Base-by-base conservation (phyloP, 225 moss, liverwort and hornwort genomes). In the Ulota crispa region DNA sequence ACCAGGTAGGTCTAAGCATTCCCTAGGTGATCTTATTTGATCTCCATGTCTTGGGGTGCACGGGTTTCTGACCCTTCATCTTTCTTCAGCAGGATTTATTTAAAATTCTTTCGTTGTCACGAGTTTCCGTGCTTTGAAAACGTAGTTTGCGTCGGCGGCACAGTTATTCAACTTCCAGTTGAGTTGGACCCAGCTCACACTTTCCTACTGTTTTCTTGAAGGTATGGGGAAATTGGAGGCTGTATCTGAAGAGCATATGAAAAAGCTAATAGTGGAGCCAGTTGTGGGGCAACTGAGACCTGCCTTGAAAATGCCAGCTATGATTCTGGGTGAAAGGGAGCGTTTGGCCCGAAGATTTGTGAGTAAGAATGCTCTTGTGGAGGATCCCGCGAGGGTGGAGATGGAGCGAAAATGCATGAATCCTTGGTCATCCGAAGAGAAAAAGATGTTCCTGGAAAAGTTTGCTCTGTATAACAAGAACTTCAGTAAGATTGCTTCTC, bases 371-470 rank as follows among this genome's bases (percentile, higher is more conserved):
- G 94, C 90, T 80, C 92, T 99, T 74, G 93, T 99, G 73, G 96
- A 99, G 81, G 96, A 99, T 79, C 99, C 99, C 45, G 68, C 87
- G 27, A 53, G 72, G 36, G 85, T 92, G 70, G 94, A 96, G 53
- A 79, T 83, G 78, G 96, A 94, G 91, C 87, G 96, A 19, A 93
- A 89, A 79, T 78, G 83, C 41, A 88, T 96, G 66, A 99, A 99
- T 71, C 99, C 96, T 7, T 99, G 99, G 99, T 85, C 92, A 47
- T 37, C 61, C 3, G 99, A 96, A 27, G 99, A 99, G 83, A 94
- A 93, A 74, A 93, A 83, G 81, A 53, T 86, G 1, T 99, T 92
- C 77, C 26, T 99, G 82, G 99, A 99, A 15, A 99, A 99, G 86
- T 99, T 96, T 72, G 83, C 91, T 47, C 14, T 91, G 13, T 96